These are phyloP conservation scores for Aspergillus uvarum DNA, from an alignment of 2,329 filamentous ascomycete species.

Conservation along the genomic window DNA sequence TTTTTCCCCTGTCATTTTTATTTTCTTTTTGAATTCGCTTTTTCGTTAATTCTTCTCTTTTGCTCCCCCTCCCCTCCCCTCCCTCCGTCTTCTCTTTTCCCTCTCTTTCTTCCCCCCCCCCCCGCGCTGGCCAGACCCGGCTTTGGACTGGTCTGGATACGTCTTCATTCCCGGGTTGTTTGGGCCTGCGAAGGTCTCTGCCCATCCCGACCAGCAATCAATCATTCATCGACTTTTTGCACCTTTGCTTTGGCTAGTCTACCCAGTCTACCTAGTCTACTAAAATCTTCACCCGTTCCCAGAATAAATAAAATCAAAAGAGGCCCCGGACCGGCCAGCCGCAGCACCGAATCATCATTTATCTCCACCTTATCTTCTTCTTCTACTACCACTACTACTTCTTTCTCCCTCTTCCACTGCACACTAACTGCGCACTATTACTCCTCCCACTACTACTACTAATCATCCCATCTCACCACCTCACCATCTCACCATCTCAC, in stretches of 20 bases:
- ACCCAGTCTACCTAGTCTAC: too few relatives aligned
- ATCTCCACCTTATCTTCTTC: not conserved
- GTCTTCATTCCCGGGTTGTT: constrained; percentile 17
- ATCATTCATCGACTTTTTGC: not conserved
- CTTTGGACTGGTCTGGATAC: constrained; percentile 22
- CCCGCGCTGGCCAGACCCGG: constrained; percentile 25
- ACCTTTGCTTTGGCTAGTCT: not conserved
- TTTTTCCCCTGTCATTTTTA: not conserved
- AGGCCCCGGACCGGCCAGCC: not conserved
- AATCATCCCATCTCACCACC: not conserved
- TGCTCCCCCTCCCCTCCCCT: not conserved
- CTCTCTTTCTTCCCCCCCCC: constrained; percentile 8
- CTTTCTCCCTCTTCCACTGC: not conserved
- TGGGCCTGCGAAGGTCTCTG: constrained; percentile 6
- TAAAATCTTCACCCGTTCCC: not conserved
- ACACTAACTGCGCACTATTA: not conserved
- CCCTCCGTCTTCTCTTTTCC: not conserved
- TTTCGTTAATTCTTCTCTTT: not conserved
- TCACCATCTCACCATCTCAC: not conserved
- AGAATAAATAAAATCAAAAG: constrained; percentile 1
- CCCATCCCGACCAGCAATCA: constrained; percentile 8
- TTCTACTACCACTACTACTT: not conserved
- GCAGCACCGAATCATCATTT: not conserved
- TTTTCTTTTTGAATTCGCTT: not conserved
- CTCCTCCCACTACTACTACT: not conserved